These are phyloP conservation scores for Ceratocystis albifundus DNA, from an alignment of 2,329 filamentous ascomycete genomes.

Conservation along the genomic window DNA sequence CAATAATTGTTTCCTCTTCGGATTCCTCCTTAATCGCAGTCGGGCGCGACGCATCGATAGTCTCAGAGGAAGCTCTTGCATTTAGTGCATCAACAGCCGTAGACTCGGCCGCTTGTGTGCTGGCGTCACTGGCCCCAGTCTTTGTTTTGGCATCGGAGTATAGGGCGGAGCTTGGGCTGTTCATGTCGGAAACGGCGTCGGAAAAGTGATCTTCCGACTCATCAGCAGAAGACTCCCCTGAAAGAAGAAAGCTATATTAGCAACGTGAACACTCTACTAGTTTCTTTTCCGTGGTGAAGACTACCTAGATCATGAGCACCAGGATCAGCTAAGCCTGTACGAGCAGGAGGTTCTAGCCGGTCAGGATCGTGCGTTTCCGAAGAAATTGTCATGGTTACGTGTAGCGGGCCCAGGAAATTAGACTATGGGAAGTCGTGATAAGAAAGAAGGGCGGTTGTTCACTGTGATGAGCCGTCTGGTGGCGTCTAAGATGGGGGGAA, in stretches of 20 bases:
- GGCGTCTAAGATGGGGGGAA: neutral
- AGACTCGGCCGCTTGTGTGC: conserved; percentile 43
- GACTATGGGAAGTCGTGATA: neutral
- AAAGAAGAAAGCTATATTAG: neutral
- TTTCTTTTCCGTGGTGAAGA: conserved; percentile 14
- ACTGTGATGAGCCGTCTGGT: neutral
- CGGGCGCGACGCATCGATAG: conserved; percentile 25
- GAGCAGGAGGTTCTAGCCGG: conserved; percentile 12
- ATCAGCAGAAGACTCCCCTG: conserved; percentile 22
- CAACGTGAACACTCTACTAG: conserved; percentile 8
- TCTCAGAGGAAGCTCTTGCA: conserved; percentile 25
- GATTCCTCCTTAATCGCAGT: conserved; percentile 14
- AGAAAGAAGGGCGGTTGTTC: no score
- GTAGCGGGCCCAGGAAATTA: neutral
- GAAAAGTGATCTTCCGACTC: conserved; percentile 61
- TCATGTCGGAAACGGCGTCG: conserved; percentile 47
- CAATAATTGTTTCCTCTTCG: conserved; percentile 13
- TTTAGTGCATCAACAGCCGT: conserved; percentile 38
- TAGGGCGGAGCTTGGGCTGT: conserved; percentile 35
- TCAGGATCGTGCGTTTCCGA: neutral
- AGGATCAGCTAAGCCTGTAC: conserved; percentile 36
- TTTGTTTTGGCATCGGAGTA: conserved; percentile 37
- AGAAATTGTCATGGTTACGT: neutral
- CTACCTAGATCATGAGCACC: conserved; percentile 50
- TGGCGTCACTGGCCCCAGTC: conserved; percentile 4